These are phyloP conservation scores for Rozella allomycis DNA, from an alignment of 371 early-diverging fungal genomes.

Conservation along the genomic window DNA sequence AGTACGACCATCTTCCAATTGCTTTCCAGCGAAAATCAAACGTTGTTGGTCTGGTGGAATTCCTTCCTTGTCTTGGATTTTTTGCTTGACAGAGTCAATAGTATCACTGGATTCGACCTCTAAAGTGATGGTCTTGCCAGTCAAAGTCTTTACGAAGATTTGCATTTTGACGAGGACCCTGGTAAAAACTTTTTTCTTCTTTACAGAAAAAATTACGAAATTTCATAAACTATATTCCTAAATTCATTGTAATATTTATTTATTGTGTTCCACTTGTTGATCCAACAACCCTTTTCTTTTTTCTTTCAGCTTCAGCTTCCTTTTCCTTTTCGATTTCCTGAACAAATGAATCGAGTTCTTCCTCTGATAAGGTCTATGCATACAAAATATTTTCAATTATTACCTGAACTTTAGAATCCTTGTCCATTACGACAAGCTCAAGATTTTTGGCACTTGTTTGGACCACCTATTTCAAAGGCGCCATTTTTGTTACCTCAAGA, in stretches of 20 bases:
- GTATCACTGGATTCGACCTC: conserved; percentile 50
- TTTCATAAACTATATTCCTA: too few species aligned
- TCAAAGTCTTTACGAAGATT: conserved; percentile 27
- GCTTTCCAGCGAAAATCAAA: conserved; percentile 98
- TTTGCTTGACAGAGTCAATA: conserved; percentile 65
- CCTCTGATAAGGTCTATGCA: conserved; percentile 34
- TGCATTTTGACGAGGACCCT: too few species aligned
- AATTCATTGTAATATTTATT: too few species aligned
- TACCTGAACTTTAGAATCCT: conserved; percentile 43
- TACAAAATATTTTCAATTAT: background rate
- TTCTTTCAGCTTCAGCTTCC: conserved; percentile 66
- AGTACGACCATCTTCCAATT: conserved; percentile 95
- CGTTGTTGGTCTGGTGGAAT: conserved; percentile 99
- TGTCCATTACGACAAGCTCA: conserved; percentile 77
- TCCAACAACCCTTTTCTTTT: too few species aligned
- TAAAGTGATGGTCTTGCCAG: conserved; percentile 59
- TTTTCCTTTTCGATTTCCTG: conserved; percentile 76
- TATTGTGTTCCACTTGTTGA: too few species aligned
- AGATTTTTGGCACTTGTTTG: conserved; percentile 96
- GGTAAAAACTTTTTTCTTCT: too few species aligned
- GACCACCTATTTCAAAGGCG: conserved; percentile 38
- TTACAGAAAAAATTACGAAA: too few species aligned
- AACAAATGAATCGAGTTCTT: conserved; percentile 66
- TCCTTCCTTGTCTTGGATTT: conserved; percentile 76
- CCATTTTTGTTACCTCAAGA: conserved; percentile 38